These are phyloP conservation scores for Tubosaeta brunneosetosa DNA, from an alignment of 768 basidiomycete species.

Conservation along the genomic window DNA sequence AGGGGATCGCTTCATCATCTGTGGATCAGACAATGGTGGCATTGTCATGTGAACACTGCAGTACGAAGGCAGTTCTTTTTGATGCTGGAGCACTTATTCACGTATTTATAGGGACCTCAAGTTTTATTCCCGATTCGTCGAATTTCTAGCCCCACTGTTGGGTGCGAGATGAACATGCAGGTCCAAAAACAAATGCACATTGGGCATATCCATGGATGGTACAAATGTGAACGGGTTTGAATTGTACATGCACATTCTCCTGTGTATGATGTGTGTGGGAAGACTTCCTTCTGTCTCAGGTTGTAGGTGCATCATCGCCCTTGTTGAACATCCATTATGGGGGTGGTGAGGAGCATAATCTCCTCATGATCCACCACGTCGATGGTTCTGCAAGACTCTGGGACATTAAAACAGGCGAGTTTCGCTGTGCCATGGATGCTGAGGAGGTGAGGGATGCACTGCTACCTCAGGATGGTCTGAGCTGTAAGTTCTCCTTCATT, in stretches of 20 bases:
- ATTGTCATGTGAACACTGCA: constrained; percentile 66
- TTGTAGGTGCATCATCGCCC: constrained; percentile 65
- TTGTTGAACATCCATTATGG: constrained; percentile 60
- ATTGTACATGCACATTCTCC: constrained; percentile 51
- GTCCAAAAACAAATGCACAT: constrained; percentile 60
- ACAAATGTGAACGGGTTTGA: constrained; percentile 72
- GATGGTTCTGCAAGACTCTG: constrained; percentile 79
- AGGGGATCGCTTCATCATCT: constrained; percentile 59
- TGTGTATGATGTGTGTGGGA: neutral
- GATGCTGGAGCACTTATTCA: constrained; percentile 1
- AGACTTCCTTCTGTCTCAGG: constrained; percentile 35
- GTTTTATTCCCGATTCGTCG: constrained; percentile 64
- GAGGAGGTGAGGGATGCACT: constrained; percentile 78
- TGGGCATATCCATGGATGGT: constrained; percentile 75
- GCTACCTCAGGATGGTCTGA: constrained; percentile 71
- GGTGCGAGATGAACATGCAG: constrained; percentile 45
- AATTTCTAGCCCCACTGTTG: constrained; percentile 64
- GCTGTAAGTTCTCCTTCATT: constrained; percentile 42
- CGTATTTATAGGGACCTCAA: constrained; percentile 48
- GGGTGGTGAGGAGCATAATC: constrained; percentile 44
- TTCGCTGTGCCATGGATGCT: constrained; percentile 74
- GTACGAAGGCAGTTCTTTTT: constrained; percentile 36
- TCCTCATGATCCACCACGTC: constrained; percentile 70
- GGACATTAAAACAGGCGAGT: constrained; percentile 79
- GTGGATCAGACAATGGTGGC: constrained; percentile 75